phyloP scores from a whole-genome alignment of 768 basidiomycete species.

The Nidula microcarpa region DNA sequence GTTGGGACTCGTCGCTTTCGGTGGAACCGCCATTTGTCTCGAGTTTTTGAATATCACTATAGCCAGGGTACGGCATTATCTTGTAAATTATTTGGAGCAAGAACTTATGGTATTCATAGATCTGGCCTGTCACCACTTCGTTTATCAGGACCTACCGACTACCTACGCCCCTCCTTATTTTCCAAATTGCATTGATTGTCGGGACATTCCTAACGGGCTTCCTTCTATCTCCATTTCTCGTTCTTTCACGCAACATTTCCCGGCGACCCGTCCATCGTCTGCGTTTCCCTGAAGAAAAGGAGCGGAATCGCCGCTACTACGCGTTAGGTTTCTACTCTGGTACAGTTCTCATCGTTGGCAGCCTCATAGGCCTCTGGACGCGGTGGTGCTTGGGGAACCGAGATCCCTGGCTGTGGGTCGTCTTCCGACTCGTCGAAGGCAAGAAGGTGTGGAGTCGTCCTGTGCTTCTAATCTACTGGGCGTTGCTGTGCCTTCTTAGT shows the following conservation, averaged over 20 bases:
- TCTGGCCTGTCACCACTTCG: slow-evolving; percentile 74
- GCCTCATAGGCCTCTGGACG: slow-evolving; percentile 90
- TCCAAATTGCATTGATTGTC: slow-evolving; percentile 89
- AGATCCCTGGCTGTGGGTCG: slow-evolving; percentile 85
- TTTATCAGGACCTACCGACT: slow-evolving; percentile 91
- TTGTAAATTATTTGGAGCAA: not conserved
- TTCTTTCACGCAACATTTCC: slow-evolving; percentile 88
- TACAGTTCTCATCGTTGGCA: slow-evolving; percentile 70
- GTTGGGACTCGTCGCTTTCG: slow-evolving; percentile 83
- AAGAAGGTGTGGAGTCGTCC: slow-evolving; percentile 75
- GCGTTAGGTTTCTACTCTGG: slow-evolving; percentile 85
- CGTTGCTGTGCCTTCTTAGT: slow-evolving; percentile 69
- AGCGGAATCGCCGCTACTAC: slow-evolving; percentile 75
- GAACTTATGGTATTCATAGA: slow-evolving; percentile 34
- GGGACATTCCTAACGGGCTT: slow-evolving; percentile 93
- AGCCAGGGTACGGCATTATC: slow-evolving; percentile 56
- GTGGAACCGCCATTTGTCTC: slow-evolving; percentile 81
- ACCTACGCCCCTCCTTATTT: slow-evolving; percentile 87
- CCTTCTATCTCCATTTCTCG: slow-evolving; percentile 88
- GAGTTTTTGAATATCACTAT: slow-evolving; percentile 85
- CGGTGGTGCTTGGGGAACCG: slow-evolving; percentile 77
- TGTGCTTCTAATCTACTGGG: slow-evolving; percentile 84
- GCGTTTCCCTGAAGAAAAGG: slow-evolving; percentile 80
- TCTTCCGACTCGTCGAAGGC: slow-evolving; percentile 78
- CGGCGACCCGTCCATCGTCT: slow-evolving; percentile 81